Base-by-base conservation (phyloP, 768 basidiomycete genomes). In the Strobilomyces confusus region DNA sequence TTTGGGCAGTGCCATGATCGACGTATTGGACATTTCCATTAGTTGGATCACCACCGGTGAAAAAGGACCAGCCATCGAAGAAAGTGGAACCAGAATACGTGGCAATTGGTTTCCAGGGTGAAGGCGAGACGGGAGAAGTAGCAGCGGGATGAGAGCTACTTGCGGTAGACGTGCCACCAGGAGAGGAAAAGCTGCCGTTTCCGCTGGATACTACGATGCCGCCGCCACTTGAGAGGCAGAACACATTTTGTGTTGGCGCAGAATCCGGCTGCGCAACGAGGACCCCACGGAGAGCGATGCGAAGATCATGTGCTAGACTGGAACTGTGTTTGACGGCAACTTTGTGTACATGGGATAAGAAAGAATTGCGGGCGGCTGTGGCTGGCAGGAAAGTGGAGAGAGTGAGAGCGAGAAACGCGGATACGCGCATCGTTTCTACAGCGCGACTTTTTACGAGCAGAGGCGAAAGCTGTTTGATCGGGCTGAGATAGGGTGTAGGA, bases 11-110 rank as follows among this genome's bases (percentile, higher is more conserved):
- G 52, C 60, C 58, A 62, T 84, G 75, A 64, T 84, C 78, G 5
- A 90, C 72, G 67, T 84, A 94, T 56, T 82, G 71, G 32, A 90
- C 89, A 32, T 72, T 72, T 32, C 88, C 89, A 58, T 84, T 70
- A 0, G 93, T 97, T 5, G 93, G 92, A 73, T 95, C 93, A 11
- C 73, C 60, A 29, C 59, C 69, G 9, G 77, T 80, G 64, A 75
- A 84, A 72, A 95, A 95, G 61, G 80, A 65, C 87, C 87, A 95
- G 44, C 84, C 86, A 63, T 88, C 74, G 56, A 94, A 95, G 75
- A 97, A 97, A 38, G 75, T 77, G 44, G 71, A 73, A 19, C 91
- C 92, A 45, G 77, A 69, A 68, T 86, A 84, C 15, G 74, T 73
- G 58, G 84, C 77, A 17, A 73, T 70, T 44, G 87, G 72, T 49